Base-by-base conservation (phyloP, 2,329 filamentous ascomycete genomes). In the Nigrospora oryzae region DNA sequence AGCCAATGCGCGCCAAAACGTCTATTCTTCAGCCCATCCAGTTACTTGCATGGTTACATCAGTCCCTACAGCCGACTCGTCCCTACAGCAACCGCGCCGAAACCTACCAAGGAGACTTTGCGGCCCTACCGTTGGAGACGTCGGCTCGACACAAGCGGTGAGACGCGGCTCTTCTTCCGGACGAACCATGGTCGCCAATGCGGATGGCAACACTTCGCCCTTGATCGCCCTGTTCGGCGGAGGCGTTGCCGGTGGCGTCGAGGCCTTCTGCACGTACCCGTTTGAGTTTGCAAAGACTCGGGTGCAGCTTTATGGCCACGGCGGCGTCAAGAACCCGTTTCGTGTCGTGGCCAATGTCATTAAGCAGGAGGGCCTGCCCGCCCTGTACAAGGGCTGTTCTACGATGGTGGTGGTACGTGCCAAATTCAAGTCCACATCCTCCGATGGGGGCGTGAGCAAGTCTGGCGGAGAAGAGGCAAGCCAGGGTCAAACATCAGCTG, bases 271-370 rank as follows among this genome's bases (percentile, higher is more conserved):
- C 50, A 62, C 59, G 35, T 81, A 82, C 58, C 79, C 79, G 4
- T 74, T 82, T 57, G 79, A 82, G 56, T 83, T 81, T 51, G 78
- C 79, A 38, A 83, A 83, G 59, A 82, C 78, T 1, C 67, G 77
- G 44, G 74, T 79, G 31, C 75, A 81, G 53, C 63, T 79, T 15
- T 70, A 62, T 47, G 56, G 63, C 36, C 63, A 56, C 49, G 55
- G 48, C 54, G 69, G 56, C 15, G 43, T 72, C 1, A 62, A 65
- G 35, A 81, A 81, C 49, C 78, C 77, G 0, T 77, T 81, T 55
- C 53, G 60, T 1, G 70, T 82, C 33, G 77, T 83, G 19, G 50
- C 61, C 5, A 64, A 71, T 45, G 75, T 81, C n/a, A 72, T 77
- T 44, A 64, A 66, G 35, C 64, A 71, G 17, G 77, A 83, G 58